Evolutionary conservation across 2,329 filamentous ascomycete species (phyloP).

Genomic region (Aureobasidium mangrovei): DNA sequence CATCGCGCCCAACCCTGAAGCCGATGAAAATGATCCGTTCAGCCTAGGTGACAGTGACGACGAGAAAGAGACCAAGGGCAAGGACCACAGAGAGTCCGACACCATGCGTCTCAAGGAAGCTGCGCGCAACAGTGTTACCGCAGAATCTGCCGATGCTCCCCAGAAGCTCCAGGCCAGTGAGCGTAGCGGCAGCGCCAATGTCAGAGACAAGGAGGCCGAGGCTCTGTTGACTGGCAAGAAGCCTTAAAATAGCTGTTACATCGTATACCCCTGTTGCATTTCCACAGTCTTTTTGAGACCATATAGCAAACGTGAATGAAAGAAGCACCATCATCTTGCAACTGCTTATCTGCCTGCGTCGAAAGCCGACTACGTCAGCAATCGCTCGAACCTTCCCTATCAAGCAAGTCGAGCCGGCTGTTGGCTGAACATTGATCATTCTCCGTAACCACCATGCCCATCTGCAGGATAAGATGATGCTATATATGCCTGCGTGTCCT

Average conservation of each 20-base stretch:
- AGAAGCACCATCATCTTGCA: background rate
- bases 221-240: slow-evolving; percentile 30
- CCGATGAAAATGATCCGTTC: slow-evolving; percentile 86
- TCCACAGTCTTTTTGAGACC: background rate
- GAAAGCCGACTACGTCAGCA: background rate
- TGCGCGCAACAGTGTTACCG: slow-evolving; percentile 46
- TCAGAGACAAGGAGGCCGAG: slow-evolving; percentile 39
- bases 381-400: background rate
- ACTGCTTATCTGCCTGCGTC: background rate
- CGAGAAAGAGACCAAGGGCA: slow-evolving; percentile 69
- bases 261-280: background rate
- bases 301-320: background rate
- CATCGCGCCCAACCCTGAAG: slow-evolving; percentile 74
- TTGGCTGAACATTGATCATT: background rate
- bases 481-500: background rate
- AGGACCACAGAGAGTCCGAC: slow-evolving; percentile 48
- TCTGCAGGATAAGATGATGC: too few relatives aligned
- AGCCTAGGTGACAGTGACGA: slow-evolving; percentile 93
- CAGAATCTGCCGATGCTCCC: slow-evolving; percentile 22
- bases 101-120: slow-evolving; percentile 42
- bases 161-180: slow-evolving; percentile 31
- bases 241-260: background rate
- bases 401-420: background rate
- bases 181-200: slow-evolving; percentile 33
- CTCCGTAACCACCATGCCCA: background rate